Conservation (phyloP, 441 rosid genomes). For the Euphorbia corollata region DNA sequence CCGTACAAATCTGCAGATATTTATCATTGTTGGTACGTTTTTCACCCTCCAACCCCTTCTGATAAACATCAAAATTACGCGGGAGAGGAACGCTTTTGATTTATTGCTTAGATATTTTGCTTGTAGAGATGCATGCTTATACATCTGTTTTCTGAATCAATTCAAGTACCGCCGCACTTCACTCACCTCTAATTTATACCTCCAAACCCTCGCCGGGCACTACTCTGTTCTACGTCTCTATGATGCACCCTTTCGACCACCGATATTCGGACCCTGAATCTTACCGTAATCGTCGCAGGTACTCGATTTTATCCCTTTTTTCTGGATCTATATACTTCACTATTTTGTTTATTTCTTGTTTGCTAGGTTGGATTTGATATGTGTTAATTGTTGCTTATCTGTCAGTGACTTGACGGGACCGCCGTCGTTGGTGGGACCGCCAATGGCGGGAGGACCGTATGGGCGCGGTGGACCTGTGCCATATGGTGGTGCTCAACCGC, state of each 20-base stretch:
- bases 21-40: background rate
- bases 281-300: conserved; percentile 82
- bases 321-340: background rate
- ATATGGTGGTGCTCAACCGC: conserved; percentile 41
- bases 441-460: conserved; percentile 34
- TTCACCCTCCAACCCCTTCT: background rate
- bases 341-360: background rate
- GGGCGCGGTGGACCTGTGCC: conserved; percentile 38
- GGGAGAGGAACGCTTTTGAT: background rate
- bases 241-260: conserved; percentile 64
- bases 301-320: conserved; percentile 11
- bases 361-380: background rate
- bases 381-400: background rate
- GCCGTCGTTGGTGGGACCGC: conserved; percentile 30
- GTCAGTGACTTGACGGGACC: conserved; percentile 47
- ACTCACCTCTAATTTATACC: background rate
- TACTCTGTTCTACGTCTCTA: background rate
- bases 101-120: background rate
- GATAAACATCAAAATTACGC: background rate
- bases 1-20: background rate
- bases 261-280: conserved; percentile 73
- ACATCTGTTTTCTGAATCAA: background rate
- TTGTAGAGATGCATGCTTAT: background rate
- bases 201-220: background rate
- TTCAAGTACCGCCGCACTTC: background rate